Conservation (phyloP, 257 asterid species). For the Parsonsia alboflavescens region DNA sequence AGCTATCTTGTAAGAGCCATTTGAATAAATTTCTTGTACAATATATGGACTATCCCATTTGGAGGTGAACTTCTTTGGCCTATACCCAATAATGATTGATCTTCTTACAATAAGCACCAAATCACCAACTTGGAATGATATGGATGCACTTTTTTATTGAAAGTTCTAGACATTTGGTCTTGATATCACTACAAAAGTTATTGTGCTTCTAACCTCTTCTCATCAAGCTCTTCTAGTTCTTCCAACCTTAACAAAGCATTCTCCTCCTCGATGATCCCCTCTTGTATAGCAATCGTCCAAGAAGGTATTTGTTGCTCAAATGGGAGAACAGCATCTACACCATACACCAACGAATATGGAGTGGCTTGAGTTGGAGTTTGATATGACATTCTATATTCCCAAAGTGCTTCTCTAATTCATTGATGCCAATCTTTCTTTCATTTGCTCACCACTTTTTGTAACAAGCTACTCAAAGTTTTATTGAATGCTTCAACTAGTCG, state of each 20-base stretch:
- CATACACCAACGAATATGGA: too few species aligned
- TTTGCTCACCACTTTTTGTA: neutral
- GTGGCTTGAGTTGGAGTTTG: too few species aligned
- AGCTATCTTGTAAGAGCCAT: neutral
- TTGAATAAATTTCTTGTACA: neutral
- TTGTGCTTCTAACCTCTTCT: neutral
- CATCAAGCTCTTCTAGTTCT: neutral
- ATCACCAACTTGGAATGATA: neutral
- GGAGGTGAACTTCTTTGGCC: neutral
- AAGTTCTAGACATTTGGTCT: neutral
- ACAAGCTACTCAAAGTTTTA: too few species aligned
- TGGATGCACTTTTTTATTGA: neutral
- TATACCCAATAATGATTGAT: neutral
- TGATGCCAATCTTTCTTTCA: neutral
- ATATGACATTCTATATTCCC: too few species aligned
- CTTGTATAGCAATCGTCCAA: too few species aligned
- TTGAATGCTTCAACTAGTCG: too few species aligned
- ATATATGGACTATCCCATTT: neutral
- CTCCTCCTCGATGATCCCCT: neutral
- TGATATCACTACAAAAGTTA: neutral
- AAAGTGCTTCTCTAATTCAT: neutral
- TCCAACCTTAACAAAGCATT: too few species aligned
- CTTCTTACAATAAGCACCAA: neutral
- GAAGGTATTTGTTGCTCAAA: too few species aligned
- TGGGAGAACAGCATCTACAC: too few species aligned